Conservation (phyloP, 164 flowering plant genomes). For the Saururus chinensis region DNA sequence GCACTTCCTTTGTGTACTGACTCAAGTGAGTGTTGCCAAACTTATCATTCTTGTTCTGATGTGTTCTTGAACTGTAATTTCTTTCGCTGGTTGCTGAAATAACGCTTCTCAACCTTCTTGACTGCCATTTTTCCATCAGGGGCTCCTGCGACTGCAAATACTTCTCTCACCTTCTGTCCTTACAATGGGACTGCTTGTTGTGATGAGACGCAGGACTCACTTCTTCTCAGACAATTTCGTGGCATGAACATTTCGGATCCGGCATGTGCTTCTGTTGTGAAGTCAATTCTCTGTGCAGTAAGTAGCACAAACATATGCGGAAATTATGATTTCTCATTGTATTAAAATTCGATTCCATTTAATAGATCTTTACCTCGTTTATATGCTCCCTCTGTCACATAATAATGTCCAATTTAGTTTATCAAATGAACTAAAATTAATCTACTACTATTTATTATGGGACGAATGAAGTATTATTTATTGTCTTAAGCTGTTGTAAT, state of each 20-base stretch:
- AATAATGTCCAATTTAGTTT: too few species aligned
- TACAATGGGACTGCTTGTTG: slow-evolving; percentile 71
- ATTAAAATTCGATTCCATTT: too few species aligned
- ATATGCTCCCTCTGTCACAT: too few species aligned
- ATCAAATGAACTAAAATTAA: too few species aligned
- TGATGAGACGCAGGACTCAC: slow-evolving; percentile 17
- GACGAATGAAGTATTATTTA: too few species aligned
- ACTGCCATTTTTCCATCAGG: slow-evolving; percentile 18
- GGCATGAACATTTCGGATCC: slow-evolving; percentile 59
- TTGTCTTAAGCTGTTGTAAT: too few species aligned
- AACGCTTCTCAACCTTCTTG: too few species aligned
- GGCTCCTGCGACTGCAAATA: slow-evolving; percentile 33
- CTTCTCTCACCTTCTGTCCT: slow-evolving; percentile 51
- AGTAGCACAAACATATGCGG: not conserved
- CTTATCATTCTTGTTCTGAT: not conserved
- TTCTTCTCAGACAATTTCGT: slow-evolving; percentile 44
- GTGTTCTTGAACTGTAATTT: not conserved
- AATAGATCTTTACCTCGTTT: too few species aligned
- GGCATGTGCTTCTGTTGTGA: slow-evolving; percentile 60
- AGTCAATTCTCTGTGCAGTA: slow-evolving; percentile 75
- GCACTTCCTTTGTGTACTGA: slow-evolving; percentile 52
- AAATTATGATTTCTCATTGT: too few species aligned
- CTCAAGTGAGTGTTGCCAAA: slow-evolving; percentile 33
- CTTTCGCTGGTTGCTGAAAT: not conserved
- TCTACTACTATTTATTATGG: too few species aligned